phyloP scores from a whole-genome alignment of 2,329 filamentous ascomycete species.

The Eutypa lata region DNA sequence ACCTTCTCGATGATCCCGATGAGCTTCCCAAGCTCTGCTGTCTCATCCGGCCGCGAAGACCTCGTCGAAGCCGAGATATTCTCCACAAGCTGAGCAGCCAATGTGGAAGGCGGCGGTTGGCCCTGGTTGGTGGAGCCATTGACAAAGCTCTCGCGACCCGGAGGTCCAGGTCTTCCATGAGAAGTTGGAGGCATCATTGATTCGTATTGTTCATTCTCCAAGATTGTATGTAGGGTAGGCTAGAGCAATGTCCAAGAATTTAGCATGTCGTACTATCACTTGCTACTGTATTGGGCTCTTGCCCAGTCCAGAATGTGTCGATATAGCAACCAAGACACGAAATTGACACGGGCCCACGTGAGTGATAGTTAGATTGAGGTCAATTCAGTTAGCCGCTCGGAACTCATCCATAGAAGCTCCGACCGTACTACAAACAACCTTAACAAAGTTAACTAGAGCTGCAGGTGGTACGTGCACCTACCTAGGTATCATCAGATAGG shows the following conservation, averaged over 20 bases:
- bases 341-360: not conserved
- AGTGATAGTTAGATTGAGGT: not conserved
- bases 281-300: not conserved
- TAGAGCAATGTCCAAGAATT: not conserved
- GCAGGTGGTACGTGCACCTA: no score
- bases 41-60: conserved; percentile 61
- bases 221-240: not conserved
- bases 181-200: conserved; percentile 27
- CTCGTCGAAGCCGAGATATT: conserved; percentile 67
- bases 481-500: no score
- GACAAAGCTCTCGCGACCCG: conserved; percentile 19
- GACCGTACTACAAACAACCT: no score
- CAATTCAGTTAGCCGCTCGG: not conserved
- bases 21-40: conserved; percentile 72
- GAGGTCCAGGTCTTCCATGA: conserved; percentile 23
- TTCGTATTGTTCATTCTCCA: conserved; percentile 3
- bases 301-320: not conserved
- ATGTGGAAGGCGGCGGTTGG: conserved; percentile 67
- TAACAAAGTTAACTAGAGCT: no score
- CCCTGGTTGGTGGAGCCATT: conserved; percentile 20
- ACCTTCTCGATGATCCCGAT: conserved; percentile 53
- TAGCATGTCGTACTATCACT: not conserved
- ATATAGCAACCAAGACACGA: not conserved
- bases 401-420: not conserved
- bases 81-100: conserved; percentile 83